Conservation (phyloP, 2,329 filamentous ascomycete genomes). For the Pleoardoris graminearum region DNA sequence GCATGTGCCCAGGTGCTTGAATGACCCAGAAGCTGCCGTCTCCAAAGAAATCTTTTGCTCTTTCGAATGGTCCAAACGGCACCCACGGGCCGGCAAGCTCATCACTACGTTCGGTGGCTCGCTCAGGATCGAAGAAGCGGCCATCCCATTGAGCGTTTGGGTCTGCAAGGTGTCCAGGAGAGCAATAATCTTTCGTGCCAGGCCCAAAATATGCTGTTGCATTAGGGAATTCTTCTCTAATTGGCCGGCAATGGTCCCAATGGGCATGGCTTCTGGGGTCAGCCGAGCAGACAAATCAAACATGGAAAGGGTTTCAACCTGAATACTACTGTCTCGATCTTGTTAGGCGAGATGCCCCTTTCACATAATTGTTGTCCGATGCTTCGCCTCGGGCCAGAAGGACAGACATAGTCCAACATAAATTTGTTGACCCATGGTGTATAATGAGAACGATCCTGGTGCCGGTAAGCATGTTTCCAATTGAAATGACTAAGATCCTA, state of each 20-base stretch:
- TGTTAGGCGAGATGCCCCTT: constrained; percentile 21
- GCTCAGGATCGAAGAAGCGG: constrained; percentile 37
- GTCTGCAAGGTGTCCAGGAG: constrained; percentile 36
- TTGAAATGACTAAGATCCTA: constrained; percentile 14
- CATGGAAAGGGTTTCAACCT: constrained; percentile 21
- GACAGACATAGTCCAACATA: constrained; percentile 33
- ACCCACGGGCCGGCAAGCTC: constrained; percentile 37
- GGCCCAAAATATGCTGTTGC: constrained; percentile 38
- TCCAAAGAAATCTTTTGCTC: constrained; percentile 43
- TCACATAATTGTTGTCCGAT: constrained; percentile 33
- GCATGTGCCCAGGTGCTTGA: constrained; percentile 44
- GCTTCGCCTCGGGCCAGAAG: constrained; percentile 31
- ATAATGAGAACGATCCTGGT: constrained; percentile 36
- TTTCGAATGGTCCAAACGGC: constrained; percentile 41
- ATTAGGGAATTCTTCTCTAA: constrained; percentile 32
- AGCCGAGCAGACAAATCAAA: background rate
- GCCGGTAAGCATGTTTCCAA: background rate
- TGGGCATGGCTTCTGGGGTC: constrained; percentile 34
- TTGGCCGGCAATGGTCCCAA: constrained; percentile 40
- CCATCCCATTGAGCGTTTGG: constrained; percentile 37
- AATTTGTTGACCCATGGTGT: constrained; percentile 40
- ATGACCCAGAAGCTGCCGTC: constrained; percentile 48
- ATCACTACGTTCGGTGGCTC: constrained; percentile 31
- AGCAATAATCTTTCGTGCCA: constrained; percentile 31
- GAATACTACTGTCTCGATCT: constrained; percentile 36